These are phyloP conservation scores for Xerocomellus chrysenteron DNA, from an alignment of 768 basidiomycete genomes.

Conservation along the genomic window DNA sequence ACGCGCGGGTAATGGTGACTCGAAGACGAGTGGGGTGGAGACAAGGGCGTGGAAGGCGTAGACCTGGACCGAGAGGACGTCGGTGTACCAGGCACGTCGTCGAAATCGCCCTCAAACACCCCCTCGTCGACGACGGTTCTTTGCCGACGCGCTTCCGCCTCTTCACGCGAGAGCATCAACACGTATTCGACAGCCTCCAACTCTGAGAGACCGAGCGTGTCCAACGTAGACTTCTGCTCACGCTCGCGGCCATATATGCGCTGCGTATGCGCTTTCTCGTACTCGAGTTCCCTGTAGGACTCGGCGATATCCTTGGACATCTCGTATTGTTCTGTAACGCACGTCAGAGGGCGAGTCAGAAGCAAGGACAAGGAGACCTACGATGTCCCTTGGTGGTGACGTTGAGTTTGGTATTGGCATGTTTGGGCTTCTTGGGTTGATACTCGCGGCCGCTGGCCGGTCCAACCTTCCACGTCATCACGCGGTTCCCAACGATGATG, in stretches of 20 bases:
- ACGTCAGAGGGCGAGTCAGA: not conserved
- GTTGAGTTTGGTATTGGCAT: slow-evolving; percentile 26
- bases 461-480: slow-evolving; percentile 69
- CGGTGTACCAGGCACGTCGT: slow-evolving; percentile 8
- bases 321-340: slow-evolving; percentile 57
- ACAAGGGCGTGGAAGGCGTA: slow-evolving; percentile 2
- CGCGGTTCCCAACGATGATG: slow-evolving; percentile 56
- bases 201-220: slow-evolving; percentile 70
- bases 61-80: slow-evolving; percentile 19
- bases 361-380: slow-evolving; percentile 28
- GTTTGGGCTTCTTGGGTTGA: slow-evolving; percentile 34
- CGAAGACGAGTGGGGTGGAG: slow-evolving; percentile 18
- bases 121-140: slow-evolving; percentile 44
- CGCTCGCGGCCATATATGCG: slow-evolving; percentile 46
- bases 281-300: slow-evolving; percentile 49
- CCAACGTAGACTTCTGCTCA: slow-evolving; percentile 57
- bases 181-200: slow-evolving; percentile 75
- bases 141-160: slow-evolving; percentile 39
- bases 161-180: slow-evolving; percentile 83
- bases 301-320: slow-evolving; percentile 63
- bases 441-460: slow-evolving; percentile 33
- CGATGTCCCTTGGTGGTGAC: slow-evolving; percentile 45
- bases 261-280: slow-evolving; percentile 43
- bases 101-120: slow-evolving; percentile 54
- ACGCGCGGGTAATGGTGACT: slow-evolving; percentile 29